Conservation (phyloP, 495 filamentous ascomycete genomes). For the Cetradonia linearis region DNA sequence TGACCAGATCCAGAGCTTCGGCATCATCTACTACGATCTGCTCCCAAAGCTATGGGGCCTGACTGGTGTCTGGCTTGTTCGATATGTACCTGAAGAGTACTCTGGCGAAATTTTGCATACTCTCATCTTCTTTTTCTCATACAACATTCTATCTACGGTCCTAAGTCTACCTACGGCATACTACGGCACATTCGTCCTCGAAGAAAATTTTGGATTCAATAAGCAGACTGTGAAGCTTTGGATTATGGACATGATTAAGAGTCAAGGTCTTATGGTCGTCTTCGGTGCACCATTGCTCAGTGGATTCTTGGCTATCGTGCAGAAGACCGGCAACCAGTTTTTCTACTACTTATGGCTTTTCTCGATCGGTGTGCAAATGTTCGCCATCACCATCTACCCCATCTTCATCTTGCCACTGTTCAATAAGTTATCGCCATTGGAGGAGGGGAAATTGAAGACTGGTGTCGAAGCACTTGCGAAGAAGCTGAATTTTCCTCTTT, state of each 20-base stretch:
- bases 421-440: slow-evolving; percentile 92
- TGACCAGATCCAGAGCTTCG: slow-evolving; percentile 74
- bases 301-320: slow-evolving; percentile 81
- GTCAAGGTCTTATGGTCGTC: slow-evolving; percentile 66
- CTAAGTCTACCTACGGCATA: slow-evolving; percentile 72
- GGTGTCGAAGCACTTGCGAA: slow-evolving; percentile 76
- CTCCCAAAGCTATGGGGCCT: slow-evolving; percentile 83
- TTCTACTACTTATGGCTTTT: slow-evolving; percentile 98
- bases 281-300: slow-evolving; percentile 79
- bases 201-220: slow-evolving; percentile 97
- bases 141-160: slow-evolving; percentile 67
- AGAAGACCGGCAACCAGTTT: slow-evolving; percentile 83
- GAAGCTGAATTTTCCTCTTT: slow-evolving; percentile 80
- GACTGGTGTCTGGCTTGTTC: slow-evolving; percentile 61
- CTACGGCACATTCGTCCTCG: slow-evolving; percentile 89
- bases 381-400: slow-evolving; percentile 92
- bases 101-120: slow-evolving; percentile 90
- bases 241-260: slow-evolving; percentile 85
- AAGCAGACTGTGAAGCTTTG: slow-evolving; percentile 88
- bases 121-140: slow-evolving; percentile 81
- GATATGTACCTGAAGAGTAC: slow-evolving; percentile 65
- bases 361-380: slow-evolving; percentile 73
- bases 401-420: slow-evolving; percentile 90
- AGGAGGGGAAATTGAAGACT: slow-evolving; percentile 78
- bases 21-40: slow-evolving; percentile 80